phyloP scores from a whole-genome alignment of 2,329 filamentous ascomycete species.

The Trichoderma breve region DNA sequence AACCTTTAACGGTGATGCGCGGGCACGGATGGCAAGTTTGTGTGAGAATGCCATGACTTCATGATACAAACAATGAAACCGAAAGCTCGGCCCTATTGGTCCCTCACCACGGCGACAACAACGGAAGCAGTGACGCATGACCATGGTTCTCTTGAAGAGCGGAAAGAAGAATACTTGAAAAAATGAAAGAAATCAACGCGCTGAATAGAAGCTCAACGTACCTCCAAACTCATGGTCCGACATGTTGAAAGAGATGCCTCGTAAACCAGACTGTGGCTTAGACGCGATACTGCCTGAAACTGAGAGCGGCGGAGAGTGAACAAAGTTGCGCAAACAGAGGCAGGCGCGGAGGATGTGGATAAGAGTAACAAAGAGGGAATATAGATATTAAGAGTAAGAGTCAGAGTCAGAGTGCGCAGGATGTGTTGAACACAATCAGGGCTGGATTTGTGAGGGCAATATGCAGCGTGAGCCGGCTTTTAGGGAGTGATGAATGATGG shows the following conservation, averaged over 20 bases:
- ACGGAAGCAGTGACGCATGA: conserved; percentile 8
- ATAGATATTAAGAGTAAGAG: neutral
- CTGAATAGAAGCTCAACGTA: neutral
- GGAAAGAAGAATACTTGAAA: neutral
- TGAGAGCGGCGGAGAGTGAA: neutral
- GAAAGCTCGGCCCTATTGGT: neutral
- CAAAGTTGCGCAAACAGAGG: neutral
- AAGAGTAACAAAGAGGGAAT: neutral
- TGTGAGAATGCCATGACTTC: neutral
- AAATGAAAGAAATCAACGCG: neutral
- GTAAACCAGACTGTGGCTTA: neutral
- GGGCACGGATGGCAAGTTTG: neutral
- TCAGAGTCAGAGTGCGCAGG: neutral
- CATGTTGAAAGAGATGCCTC: conserved; percentile 42
- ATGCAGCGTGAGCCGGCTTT: neutral
- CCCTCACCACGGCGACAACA: neutral
- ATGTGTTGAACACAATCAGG: neutral
- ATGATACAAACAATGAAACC: conserved; percentile 1
- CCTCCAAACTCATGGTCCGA: conserved; percentile 66
- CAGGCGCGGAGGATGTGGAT: neutral
- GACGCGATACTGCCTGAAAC: conserved; percentile 3
- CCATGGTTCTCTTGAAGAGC: neutral
- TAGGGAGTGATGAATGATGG: neutral
- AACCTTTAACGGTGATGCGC: neutral
- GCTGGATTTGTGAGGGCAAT: neutral